Base-by-base conservation (phyloP, 2,329 filamentous ascomycete genomes). In the Beauveria caledonica region DNA sequence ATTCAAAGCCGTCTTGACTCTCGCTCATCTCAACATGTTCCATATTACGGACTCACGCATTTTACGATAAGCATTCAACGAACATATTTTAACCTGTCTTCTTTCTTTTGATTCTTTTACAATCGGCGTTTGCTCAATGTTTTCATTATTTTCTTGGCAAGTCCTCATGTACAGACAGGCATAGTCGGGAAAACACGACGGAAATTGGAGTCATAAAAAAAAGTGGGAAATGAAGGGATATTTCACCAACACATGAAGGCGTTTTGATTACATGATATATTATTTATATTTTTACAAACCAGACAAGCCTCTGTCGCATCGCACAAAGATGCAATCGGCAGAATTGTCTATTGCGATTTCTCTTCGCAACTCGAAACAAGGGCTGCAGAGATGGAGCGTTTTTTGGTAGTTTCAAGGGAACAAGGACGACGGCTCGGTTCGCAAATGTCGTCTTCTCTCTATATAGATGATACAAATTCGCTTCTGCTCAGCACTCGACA, bases 381-480 rank as follows among this genome's bases (percentile, higher is more conserved):
- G 9, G 11, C 39, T 21, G 9, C 5, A 40, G 39, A 23, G 33
- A 19, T 40, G 36, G 27, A 36, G 48, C 56, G 39, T 50, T 59
- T 59, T 59, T 59, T 59, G 57, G 57, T 59, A 59, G 49, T 59
- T 59, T 59, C 57, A 59, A 59, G 57, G 48, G 40, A 53, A 59
- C 57, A 59, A 59, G 17, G 33, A 45, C 39, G 57, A 39, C 57
- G 17, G n/a, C 19, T 39, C 13, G 19, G 8, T 11, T 21, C 7
- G 3, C n/a, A 57, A 46, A 21, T 15, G 39, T 54, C 39, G 44
- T 44, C 13, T 19, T 58, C 56, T 58, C 46, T 58, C 48, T 51
- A 57, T 27, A 50, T 57, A 42, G 56, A 51, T 58, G 56, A 58
- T 51, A 58, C 56, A 58, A 57, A 58, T 10, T 50, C 55, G 46